Conservation (phyloP, 23 red algal genomes). For the Gracilariopsis chorda region DNA sequence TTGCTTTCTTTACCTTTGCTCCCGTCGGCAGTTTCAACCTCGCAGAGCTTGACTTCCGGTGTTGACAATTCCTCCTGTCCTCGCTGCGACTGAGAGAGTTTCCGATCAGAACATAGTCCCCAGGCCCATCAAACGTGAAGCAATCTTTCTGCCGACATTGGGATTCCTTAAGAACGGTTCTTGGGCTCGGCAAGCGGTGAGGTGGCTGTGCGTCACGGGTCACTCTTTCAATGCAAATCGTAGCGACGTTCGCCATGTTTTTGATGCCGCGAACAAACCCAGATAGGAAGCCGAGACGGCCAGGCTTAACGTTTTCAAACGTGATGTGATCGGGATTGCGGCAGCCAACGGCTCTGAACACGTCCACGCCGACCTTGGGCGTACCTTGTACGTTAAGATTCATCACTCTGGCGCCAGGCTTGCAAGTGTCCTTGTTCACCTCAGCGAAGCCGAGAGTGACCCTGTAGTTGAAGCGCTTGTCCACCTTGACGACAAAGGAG, state of each 20-base stretch:
- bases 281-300: neutral
- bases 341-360: conserved; percentile 4
- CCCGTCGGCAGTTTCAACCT: neutral
- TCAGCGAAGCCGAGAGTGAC: conserved; percentile 14
- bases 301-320: neutral
- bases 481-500: neutral
- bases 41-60: neutral
- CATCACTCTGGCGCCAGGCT: neutral
- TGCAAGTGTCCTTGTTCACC: neutral
- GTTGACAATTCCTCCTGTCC: neutral
- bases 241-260: neutral
- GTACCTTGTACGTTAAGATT: conserved; percentile 7
- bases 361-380: conserved; percentile 17
- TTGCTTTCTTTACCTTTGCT: neutral
- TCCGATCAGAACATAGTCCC: neutral
- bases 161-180: neutral
- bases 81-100: neutral
- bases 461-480: neutral
- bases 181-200: neutral
- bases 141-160: neutral
- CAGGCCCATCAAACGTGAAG: neutral
- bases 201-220: no score
- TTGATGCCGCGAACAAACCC: conserved; percentile 1
- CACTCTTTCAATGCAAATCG: neutral
- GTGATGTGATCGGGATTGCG: neutral